Conservation (phyloP, 2,329 filamentous ascomycete genomes). For the Phaeoacremonium minimum region DNA sequence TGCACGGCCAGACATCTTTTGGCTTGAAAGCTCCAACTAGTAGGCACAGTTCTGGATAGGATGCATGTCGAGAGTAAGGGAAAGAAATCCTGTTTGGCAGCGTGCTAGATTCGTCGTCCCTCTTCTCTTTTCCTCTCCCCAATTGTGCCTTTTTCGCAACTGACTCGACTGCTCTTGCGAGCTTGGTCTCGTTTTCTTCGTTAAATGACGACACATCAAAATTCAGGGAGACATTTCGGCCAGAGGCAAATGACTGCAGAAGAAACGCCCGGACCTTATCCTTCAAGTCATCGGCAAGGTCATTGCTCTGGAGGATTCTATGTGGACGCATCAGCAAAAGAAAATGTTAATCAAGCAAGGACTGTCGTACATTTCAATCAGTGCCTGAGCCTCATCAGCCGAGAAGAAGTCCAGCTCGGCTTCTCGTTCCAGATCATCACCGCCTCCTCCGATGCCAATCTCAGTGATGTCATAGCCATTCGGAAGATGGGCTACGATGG, state of each 20-base stretch:
- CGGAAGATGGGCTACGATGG: slow-evolving; percentile 64
- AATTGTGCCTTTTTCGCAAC: slow-evolving; percentile 15
- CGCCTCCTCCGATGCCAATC: slow-evolving; percentile 73
- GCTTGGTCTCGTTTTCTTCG: slow-evolving; percentile 20
- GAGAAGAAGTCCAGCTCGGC: slow-evolving; percentile 60
- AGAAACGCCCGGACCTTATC: slow-evolving; percentile 16
- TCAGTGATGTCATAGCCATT: slow-evolving; percentile 65
- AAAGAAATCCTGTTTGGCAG: slow-evolving; percentile 53
- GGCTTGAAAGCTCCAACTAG: slow-evolving; percentile 67
- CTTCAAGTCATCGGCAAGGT: slow-evolving; percentile 11
- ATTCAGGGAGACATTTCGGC: slow-evolving; percentile 27
- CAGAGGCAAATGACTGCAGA: slow-evolving; percentile 11
- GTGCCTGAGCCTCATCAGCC: slow-evolving; percentile 45
- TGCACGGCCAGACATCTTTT: slow-evolving; percentile 78
- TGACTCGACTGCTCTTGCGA: slow-evolving; percentile 16
- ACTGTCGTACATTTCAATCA: slow-evolving; percentile 23
- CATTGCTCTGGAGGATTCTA: slow-evolving; percentile 1
- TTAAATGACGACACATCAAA: slow-evolving; percentile 20
- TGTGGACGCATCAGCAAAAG: background rate
- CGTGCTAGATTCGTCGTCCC: background rate
- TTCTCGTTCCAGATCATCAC: slow-evolving; percentile 66
- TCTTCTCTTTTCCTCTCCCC: slow-evolving; percentile 6
- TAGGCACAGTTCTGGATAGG: slow-evolving; percentile 71
- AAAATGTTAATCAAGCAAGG: background rate
- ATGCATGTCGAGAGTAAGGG: slow-evolving; percentile 87